phyloP scores from a whole-genome alignment of 2,329 filamentous ascomycete species.

The Pseudocercospora ulei region DNA sequence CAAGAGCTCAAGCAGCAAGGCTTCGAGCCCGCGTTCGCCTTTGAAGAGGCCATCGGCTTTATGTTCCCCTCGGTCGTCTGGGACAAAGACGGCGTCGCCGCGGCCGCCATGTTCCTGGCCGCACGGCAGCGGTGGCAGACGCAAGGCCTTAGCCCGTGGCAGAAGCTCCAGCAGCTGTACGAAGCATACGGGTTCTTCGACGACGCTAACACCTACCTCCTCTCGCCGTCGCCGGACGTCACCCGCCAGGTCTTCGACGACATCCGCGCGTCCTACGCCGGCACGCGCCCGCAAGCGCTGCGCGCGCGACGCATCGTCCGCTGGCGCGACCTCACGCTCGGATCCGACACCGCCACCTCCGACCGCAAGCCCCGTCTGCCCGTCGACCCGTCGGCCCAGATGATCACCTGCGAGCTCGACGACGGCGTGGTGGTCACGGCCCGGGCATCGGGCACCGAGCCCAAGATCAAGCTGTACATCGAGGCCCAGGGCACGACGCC shows the following conservation, averaged over 20 bases:
- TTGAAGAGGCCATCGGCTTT: constrained; percentile 58
- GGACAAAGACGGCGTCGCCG: constrained; percentile 56
- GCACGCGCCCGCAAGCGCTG: constrained; percentile 31
- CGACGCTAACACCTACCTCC: constrained; percentile 55
- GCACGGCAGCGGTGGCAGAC: constrained; percentile 46
- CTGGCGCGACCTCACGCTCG: constrained; percentile 54
- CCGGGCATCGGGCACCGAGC: constrained; percentile 54
- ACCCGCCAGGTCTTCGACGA: constrained; percentile 48
- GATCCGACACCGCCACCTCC: constrained; percentile 48
- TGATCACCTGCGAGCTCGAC: constrained; percentile 54
- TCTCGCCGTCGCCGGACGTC: constrained; percentile 46
- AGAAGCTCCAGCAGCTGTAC: constrained; percentile 51
- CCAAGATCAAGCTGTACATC: constrained; percentile 55
- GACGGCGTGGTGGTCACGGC: constrained; percentile 50
- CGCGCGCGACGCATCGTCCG: constrained; percentile 46
- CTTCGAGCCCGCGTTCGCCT: constrained; percentile 49
- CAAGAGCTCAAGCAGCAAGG: constrained; percentile 44
- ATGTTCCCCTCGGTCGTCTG: constrained; percentile 55
- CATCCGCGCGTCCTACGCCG: constrained; percentile 40
- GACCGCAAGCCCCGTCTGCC: constrained; percentile 49
- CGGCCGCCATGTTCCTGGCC: constrained; percentile 50
- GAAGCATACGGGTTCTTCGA: constrained; percentile 51
- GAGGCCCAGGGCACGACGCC: constrained; percentile 40
- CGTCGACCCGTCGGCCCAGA: constrained; percentile 49
- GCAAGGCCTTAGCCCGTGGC: constrained; percentile 48